Percentiles rank a stretch among this genome's conserved stretches.
phyloP scores from a whole-genome alignment of 306 rosid genomes.

The Cicer yamashitae region DNA sequence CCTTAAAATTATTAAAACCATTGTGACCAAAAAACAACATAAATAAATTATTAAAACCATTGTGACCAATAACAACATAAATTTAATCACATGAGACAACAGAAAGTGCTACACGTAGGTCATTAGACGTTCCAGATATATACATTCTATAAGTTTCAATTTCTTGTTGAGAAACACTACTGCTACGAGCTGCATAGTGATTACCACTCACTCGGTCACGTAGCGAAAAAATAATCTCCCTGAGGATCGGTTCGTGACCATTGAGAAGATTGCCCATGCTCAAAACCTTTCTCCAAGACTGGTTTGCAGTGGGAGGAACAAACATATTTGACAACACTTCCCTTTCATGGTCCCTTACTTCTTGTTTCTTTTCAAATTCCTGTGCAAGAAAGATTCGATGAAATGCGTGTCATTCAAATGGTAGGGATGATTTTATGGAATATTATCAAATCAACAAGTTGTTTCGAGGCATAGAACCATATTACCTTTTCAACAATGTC shows the following conservation, averaged over 20 bases:
- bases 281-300: slow-evolving; percentile 91
- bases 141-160: slow-evolving; percentile 89
- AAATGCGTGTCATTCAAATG: slow-evolving; percentile 47
- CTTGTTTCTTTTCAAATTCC: slow-evolving; percentile 75
- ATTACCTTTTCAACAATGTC: slow-evolving; percentile 62
- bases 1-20: slow-evolving; percentile 3
- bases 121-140: slow-evolving; percentile 85
- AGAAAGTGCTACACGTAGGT: slow-evolving; percentile 87
- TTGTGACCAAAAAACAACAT: slow-evolving; percentile 28
- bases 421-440: not conserved
- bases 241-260: slow-evolving; percentile 87
- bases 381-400: slow-evolving; percentile 34
- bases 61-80: slow-evolving; percentile 26
- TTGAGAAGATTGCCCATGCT: slow-evolving; percentile 99
- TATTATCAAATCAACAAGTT: slow-evolving; percentile 10
- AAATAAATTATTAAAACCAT: slow-evolving; percentile 12
- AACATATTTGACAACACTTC: slow-evolving; percentile 76
- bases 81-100: slow-evolving; percentile 87
- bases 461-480: slow-evolving; percentile 24
- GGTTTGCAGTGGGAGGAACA: slow-evolving; percentile 84
- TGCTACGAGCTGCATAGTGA: slow-evolving; percentile 72
- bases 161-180: slow-evolving; percentile 60
- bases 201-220: slow-evolving; percentile 71
- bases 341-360: slow-evolving; percentile 68
- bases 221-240: slow-evolving; percentile 81